A percentile compares a stretch with the other conserved stretches of the same genome.
Evolutionary conservation across 257 asterid species (phyloP).

Genomic region (Solanum pinnatisectum): DNA sequence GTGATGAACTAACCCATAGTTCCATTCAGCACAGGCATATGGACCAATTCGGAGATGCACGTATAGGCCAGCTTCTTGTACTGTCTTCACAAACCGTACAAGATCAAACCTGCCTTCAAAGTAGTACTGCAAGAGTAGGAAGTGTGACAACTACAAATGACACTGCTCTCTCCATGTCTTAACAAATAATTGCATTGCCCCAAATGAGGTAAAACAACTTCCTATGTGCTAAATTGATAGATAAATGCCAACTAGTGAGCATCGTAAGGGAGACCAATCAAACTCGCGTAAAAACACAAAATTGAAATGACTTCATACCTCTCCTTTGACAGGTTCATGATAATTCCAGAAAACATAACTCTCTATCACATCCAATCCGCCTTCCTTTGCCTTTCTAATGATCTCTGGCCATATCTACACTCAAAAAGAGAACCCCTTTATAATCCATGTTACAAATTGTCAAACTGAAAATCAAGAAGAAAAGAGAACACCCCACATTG

Average conservation of each 20-base stretch:
- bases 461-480: neutral
- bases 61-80: constrained; percentile 59
- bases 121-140: constrained; percentile 35
- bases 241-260: neutral
- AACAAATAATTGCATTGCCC: too few species aligned
- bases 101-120: constrained; percentile 68
- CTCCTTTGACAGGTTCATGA: constrained; percentile 70
- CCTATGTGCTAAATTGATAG: neutral
- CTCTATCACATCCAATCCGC: constrained; percentile 85
- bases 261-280: neutral
- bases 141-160: neutral
- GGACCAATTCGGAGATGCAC: constrained; percentile 75
- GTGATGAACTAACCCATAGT: constrained; percentile 46
- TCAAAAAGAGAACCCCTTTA: neutral
- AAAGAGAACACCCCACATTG: neutral
- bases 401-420: constrained; percentile 66
- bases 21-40: constrained; percentile 91
- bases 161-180: too few species aligned
- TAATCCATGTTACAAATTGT: neutral
- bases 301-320: constrained; percentile 22
- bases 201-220: too few species aligned
- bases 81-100: constrained; percentile 63
- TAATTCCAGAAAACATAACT: constrained; percentile 80
- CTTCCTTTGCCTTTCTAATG: constrained; percentile 63
- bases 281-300: neutral